These are phyloP conservation scores for Starmerella lactis-condensi DNA, from an alignment of 805 yeast genomes.

Conservation along the genomic window DNA sequence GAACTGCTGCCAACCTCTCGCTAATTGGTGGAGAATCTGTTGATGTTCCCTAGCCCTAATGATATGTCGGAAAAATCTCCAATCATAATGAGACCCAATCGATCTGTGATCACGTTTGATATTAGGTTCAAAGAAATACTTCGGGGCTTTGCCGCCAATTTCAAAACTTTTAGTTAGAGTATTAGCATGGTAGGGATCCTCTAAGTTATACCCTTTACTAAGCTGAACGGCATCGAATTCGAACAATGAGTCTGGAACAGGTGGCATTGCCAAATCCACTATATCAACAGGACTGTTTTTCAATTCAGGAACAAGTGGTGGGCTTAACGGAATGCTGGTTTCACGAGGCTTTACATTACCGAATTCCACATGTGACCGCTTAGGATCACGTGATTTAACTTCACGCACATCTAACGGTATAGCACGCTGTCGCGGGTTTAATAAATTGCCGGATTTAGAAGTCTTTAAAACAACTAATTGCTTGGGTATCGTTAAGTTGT, in stretches of 20 bases:
- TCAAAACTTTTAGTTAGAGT: constrained; percentile 5
- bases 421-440: too few relatives aligned
- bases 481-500: too few relatives aligned
- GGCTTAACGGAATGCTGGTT: too few relatives aligned
- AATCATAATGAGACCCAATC: constrained; percentile 33
- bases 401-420: too few relatives aligned
- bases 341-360: too few relatives aligned
- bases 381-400: too few relatives aligned
- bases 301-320: too few relatives aligned
- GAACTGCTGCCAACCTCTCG: constrained; percentile 31
- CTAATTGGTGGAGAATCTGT: constrained; percentile 31
- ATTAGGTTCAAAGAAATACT: constrained; percentile 12
- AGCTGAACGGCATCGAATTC: constrained; percentile 5
- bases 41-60: constrained; percentile 25
- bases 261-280: constrained; percentile 7
- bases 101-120: constrained; percentile 8
- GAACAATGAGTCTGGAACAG: constrained; percentile 3
- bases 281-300: too few relatives aligned
- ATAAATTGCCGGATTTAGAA: too few relatives aligned
- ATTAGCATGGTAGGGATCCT: constrained; percentile 4
- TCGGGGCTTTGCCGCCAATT: not conserved
- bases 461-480: too few relatives aligned
- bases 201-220: not conserved
- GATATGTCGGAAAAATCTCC: constrained; percentile 42
- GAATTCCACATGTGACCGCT: too few relatives aligned